These are phyloP conservation scores for Ascochyta fabae DNA, from an alignment of 2,329 filamentous ascomycete genomes.

Conservation along the genomic window DNA sequence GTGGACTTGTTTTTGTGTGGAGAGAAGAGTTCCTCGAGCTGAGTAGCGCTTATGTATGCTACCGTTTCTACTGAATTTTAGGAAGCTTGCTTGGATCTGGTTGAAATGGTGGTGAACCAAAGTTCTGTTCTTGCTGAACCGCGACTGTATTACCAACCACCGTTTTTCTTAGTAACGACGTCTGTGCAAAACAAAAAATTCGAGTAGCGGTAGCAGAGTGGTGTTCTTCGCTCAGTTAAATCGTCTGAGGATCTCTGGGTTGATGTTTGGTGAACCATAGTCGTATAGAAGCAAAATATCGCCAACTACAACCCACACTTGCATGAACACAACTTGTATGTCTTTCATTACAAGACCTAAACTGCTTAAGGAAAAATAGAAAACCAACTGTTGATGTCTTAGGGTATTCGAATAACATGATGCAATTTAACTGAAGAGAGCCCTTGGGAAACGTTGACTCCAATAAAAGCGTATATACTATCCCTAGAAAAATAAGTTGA, in stretches of 20 bases:
- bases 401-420: background rate
- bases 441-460: background rate
- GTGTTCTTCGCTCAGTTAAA: background rate
- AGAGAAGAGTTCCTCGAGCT: background rate
- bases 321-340: too few relatives aligned
- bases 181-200: background rate
- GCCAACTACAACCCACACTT: too few relatives aligned
- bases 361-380: too few relatives aligned
- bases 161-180: background rate
- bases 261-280: too few relatives aligned
- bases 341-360: too few relatives aligned
- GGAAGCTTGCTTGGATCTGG: background rate
- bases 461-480: background rate
- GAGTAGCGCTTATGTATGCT: background rate
- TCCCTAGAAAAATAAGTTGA: background rate
- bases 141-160: background rate
- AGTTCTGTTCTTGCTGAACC: background rate
- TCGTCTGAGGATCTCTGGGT: too few relatives aligned
- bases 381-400: too few relatives aligned
- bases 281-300: too few relatives aligned
- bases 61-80: background rate
- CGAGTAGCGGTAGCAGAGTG: background rate
- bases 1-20: background rate
- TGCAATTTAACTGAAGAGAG: background rate
- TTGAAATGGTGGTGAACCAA: background rate